Evolutionary conservation across 169 alveolate genomes (phyloP).

Genomic region (Plasmodium berghei): DNA sequence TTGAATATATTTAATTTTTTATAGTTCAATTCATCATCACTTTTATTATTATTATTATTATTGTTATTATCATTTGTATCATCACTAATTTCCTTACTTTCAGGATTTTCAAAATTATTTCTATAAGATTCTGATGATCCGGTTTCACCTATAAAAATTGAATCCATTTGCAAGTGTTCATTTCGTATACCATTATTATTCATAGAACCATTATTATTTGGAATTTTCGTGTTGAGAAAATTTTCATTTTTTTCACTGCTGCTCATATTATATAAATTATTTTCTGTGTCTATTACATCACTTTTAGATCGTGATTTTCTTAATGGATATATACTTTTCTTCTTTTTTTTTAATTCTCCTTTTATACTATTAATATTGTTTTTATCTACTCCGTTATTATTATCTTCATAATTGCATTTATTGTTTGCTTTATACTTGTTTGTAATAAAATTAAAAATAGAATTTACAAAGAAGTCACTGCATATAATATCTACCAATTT

Average conservation of each 20-base stretch:
- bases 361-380: constrained; percentile 4
- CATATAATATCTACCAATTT: constrained; percentile 72
- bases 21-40: background rate
- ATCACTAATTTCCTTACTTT: background rate
- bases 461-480: constrained; percentile 20
- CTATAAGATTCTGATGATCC: constrained; percentile 9
- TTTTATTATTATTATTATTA: background rate
- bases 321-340: constrained; percentile 3
- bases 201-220: background rate
- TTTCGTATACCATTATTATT: constrained; percentile 26
- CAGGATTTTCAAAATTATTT: constrained; percentile 4
- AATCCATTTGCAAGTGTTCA: constrained; percentile 20
- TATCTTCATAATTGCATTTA: background rate
- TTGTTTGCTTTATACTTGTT: constrained; percentile 6
- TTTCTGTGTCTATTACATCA: background rate
- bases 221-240: background rate
- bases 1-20: background rate
- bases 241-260: constrained; percentile 19
- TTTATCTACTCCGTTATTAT: constrained; percentile 1
- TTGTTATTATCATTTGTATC: background rate
- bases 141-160: constrained; percentile 56
- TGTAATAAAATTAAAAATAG: constrained; percentile 42
- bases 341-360: background rate
- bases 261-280: background rate
- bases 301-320: constrained; percentile 7